Evolutionary conservation across 2,329 filamentous ascomycete species (phyloP).

Genomic region (Colletotrichum cereale): DNA sequence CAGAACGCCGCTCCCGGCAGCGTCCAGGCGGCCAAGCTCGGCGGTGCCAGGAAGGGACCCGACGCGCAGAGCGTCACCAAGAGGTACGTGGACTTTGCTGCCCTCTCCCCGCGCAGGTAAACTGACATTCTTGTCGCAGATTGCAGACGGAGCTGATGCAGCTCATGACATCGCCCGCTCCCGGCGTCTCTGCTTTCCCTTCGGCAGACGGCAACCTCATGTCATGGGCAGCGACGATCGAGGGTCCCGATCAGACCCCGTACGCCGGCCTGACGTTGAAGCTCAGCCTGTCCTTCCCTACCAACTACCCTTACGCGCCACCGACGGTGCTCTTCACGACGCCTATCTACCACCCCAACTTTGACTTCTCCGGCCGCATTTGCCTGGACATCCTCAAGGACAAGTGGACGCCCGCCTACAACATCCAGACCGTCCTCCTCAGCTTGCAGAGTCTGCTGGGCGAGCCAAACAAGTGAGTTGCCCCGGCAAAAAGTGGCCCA

Average conservation of each 20-base stretch:
- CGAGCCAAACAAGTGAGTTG: constrained; percentile 94
- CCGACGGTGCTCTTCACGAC: constrained; percentile 97
- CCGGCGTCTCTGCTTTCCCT: constrained; percentile 95
- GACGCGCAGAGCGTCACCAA: constrained; percentile 84
- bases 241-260: constrained; percentile 90
- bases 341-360: constrained; percentile 98
- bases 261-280: constrained; percentile 92
- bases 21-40: constrained; percentile 72
- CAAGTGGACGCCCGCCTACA: constrained; percentile 98
- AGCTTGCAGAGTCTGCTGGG: constrained; percentile 95
- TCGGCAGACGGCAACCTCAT: constrained; percentile 90
- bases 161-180: constrained; percentile 94
- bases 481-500: background rate
- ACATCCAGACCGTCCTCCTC: constrained; percentile 91
- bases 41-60: constrained; percentile 66
- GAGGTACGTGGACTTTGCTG: constrained; percentile 64
- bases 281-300: constrained; percentile 89
- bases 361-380: constrained; percentile 97
- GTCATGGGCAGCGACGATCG: constrained; percentile 93
- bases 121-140: constrained; percentile 59
- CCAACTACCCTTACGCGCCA: constrained; percentile 92
- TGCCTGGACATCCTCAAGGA: constrained; percentile 99
- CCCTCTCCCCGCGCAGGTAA: background rate
- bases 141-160: constrained; percentile 98
- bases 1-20: constrained; percentile 77